Conservation (phyloP, 1,139 yeast genomes). For the Ogataea hybrid region DNA sequence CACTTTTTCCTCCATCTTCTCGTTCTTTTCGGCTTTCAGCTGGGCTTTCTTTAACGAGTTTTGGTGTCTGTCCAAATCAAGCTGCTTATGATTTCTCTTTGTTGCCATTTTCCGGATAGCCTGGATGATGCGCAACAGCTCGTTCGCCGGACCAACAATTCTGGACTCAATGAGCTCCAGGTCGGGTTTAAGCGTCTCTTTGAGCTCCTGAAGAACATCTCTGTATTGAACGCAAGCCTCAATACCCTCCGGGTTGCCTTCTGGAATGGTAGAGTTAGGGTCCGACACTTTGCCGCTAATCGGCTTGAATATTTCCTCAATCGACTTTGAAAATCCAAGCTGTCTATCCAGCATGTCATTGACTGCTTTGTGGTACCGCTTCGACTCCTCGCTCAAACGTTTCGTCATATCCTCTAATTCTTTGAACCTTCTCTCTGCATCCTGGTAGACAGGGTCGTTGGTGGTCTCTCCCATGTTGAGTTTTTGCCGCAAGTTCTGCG, state of each 20-base stretch:
- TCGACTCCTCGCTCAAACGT: conserved; percentile 85
- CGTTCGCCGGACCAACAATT: conserved; percentile 90
- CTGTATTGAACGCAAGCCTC: conserved; percentile 91
- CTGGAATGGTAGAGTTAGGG: conserved; percentile 80
- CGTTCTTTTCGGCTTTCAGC: conserved; percentile 75
- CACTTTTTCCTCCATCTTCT: conserved; percentile 88
- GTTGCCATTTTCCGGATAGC: conserved; percentile 89
- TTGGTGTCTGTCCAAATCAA: conserved; percentile 87
- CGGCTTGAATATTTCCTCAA: conserved; percentile 95
- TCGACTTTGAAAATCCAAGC: conserved; percentile 88
- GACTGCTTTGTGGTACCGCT: conserved; percentile 84
- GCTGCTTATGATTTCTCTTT: conserved; percentile 92
- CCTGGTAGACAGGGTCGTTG: conserved; percentile 83
- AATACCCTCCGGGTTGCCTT: conserved; percentile 95
- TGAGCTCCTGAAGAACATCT: conserved; percentile 81
- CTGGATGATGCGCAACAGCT: conserved; percentile 75
- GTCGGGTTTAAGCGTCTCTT: conserved; percentile 86
- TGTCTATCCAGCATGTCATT: conserved; percentile 93
- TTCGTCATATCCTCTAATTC: conserved; percentile 89
- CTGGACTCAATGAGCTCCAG: conserved; percentile 88
- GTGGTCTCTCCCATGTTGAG: conserved; percentile 84
- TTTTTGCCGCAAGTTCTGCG: conserved; percentile 75
- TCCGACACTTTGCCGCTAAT: conserved; percentile 90
- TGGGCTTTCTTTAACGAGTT: conserved; percentile 69
- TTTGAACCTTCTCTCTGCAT: conserved; percentile 94